phyloP scores from a whole-genome alignment of 441 rosid species.

The Populus hybrid region DNA sequence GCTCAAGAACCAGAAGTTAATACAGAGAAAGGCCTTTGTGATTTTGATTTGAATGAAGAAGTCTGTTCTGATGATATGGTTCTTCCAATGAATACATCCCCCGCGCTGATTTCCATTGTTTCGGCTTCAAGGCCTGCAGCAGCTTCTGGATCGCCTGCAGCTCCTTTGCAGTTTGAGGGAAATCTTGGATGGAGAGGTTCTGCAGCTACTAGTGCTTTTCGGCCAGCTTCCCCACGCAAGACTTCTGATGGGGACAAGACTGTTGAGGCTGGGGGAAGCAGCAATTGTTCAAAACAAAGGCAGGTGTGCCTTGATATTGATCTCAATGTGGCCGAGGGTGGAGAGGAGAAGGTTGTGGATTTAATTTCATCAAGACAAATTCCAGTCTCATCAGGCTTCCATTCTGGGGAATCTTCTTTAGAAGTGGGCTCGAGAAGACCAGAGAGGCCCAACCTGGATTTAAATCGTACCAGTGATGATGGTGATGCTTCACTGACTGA shows the following conservation, averaged over 20 bases:
- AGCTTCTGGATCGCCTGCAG: constrained; percentile 57
- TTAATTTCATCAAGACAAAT: constrained; percentile 42
- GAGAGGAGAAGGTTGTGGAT: constrained; percentile 60
- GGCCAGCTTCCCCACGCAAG: constrained; percentile 62
- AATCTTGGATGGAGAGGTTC: constrained; percentile 76
- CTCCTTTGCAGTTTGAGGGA: constrained; percentile 70
- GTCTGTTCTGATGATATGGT: background rate
- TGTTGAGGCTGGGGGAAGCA: constrained; percentile 36
- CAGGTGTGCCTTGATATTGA: constrained; percentile 62
- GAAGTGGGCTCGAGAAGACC: constrained; percentile 63
- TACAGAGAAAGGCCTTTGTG: too few species aligned
- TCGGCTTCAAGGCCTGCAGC: constrained; percentile 60
- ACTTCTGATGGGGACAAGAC: constrained; percentile 39
- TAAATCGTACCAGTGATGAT: constrained; percentile 71
- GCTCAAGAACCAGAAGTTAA: too few species aligned
- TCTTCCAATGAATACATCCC: constrained; percentile 30
- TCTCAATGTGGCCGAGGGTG: constrained; percentile 82
- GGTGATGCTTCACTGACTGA: constrained; percentile 52
- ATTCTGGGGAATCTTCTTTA: constrained; percentile 59
- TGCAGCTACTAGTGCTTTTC: constrained; percentile 77
- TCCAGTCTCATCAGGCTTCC: constrained; percentile 51
- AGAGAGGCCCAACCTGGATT: constrained; percentile 69
- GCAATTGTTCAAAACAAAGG: constrained; percentile 46
- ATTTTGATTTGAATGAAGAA: too few species aligned
- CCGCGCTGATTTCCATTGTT: constrained; percentile 52